Evolutionary conservation across 768 basidiomycete species (phyloP).

Genomic region (Tylopilus subfusipes): DNA sequence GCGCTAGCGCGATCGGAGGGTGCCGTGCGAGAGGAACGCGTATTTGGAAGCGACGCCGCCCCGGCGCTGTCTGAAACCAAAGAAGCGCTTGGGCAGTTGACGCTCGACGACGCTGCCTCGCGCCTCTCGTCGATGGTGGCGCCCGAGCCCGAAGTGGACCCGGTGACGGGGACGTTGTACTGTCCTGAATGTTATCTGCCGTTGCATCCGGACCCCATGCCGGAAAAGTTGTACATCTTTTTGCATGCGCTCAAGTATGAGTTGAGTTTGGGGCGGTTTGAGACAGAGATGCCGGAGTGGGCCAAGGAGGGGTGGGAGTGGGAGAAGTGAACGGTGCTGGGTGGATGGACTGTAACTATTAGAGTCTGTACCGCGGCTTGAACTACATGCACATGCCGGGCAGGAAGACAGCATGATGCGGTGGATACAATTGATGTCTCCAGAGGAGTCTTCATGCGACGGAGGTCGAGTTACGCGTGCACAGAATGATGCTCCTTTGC

Average conservation of each 20-base stretch:
- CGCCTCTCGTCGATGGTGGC: constrained; percentile 28
- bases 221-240: constrained; percentile 92
- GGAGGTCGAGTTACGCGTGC: no score
- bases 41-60: neutral
- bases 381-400: no score
- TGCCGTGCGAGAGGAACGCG: neutral
- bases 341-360: neutral
- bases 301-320: constrained; percentile 70
- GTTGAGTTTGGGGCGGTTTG: constrained; percentile 75
- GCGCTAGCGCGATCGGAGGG: neutral
- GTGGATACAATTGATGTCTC: no score
- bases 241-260: constrained; percentile 88
- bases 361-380: no score
- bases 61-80: neutral
- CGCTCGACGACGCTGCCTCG: constrained; percentile 48
- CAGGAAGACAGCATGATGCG: no score
- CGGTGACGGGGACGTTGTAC: constrained; percentile 52
- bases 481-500: no score
- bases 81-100: constrained; percentile 25
- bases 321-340: constrained; percentile 35
- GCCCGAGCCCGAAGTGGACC: constrained; percentile 30
- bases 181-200: constrained; percentile 93
- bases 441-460: neutral
- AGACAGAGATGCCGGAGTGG: constrained; percentile 90
- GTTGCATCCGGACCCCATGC: constrained; percentile 87